Percentiles rank a stretch among this genome's conserved stretches.
phyloP scores from a whole-genome alignment of 1,284 basidiomycete genomes.

The Ganoderma boninense region DNA sequence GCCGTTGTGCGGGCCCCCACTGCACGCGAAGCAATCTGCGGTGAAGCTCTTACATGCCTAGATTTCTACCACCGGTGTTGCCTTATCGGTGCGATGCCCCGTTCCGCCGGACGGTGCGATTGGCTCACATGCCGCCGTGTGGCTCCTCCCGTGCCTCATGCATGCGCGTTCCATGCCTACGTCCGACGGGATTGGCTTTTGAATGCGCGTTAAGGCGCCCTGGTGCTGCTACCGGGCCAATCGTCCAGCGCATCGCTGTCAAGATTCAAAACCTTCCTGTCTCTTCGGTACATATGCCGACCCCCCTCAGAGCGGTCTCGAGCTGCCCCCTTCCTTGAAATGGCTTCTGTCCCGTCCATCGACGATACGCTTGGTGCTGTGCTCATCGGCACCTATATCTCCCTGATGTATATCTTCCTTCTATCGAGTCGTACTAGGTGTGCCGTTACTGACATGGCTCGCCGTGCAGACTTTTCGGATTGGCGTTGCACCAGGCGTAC shows the following conservation, averaged over 20 bases:
- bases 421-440: too few species aligned
- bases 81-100: neutral
- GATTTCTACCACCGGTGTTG: neutral
- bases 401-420: neutral
- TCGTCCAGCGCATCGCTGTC: neutral
- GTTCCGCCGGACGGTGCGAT: neutral
- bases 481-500: constrained; percentile 13
- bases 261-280: neutral
- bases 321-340: neutral
- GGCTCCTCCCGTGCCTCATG: neutral
- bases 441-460: neutral
- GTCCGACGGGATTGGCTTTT: neutral
- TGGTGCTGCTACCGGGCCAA: neutral
- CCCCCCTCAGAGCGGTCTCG: neutral
- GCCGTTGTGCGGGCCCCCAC: neutral
- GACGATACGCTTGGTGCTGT: constrained; percentile 9
- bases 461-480: constrained; percentile 4
- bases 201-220: neutral
- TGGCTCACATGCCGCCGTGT: neutral
- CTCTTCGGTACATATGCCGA: neutral
- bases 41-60: neutral
- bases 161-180: neutral
- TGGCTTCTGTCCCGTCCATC: neutral
- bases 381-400: constrained; percentile 5
- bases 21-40: neutral